These are phyloP conservation scores for Udeniomyces megalosporus DNA, from an alignment of 768 basidiomycete genomes.

Conservation along the genomic window DNA sequence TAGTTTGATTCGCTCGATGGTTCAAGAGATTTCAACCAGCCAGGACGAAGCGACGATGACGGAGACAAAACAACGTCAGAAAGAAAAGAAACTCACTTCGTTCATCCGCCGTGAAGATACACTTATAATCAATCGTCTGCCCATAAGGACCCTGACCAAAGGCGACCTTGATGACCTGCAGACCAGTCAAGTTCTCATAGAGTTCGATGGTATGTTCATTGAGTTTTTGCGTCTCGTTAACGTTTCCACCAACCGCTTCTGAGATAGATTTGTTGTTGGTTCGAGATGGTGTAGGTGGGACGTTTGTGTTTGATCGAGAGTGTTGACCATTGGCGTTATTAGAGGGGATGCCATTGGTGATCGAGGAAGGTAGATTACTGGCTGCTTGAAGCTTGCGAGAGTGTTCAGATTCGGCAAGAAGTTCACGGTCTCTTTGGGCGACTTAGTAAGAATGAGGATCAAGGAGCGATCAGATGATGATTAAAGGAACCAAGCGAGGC, in stretches of 20 bases:
- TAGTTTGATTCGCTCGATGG: not conserved
- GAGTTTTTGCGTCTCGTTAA: not conserved
- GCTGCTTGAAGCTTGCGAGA: not conserved
- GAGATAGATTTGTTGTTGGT: not conserved
- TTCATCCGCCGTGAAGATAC: not conserved
- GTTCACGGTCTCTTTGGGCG: constrained; percentile 7
- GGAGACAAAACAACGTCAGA: too few species aligned
- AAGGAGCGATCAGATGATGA: not conserved
- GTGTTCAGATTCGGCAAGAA: constrained; percentile 3
- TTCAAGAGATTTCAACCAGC: too few species aligned
- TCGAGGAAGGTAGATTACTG: too few species aligned
- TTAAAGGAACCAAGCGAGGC: not conserved
- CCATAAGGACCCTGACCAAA: not conserved
- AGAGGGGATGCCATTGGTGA: too few species aligned
- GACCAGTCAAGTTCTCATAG: not conserved
- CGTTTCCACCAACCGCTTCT: too few species aligned
- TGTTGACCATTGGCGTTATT: too few species aligned
- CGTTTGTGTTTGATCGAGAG: too few species aligned
- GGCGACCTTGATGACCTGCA: not conserved
- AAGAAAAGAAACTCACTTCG: not conserved
- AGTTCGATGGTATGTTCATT: not conserved
- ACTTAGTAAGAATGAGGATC: not conserved
- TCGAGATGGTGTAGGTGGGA: not conserved
- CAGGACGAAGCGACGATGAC: too few species aligned
- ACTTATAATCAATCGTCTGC: not conserved